A percentile compares a stretch with the other conserved stretches of the same genome.
Conservation (phyloP, 1,139 yeast genomes). For the Nakaseomyces bracarensis region DNA sequence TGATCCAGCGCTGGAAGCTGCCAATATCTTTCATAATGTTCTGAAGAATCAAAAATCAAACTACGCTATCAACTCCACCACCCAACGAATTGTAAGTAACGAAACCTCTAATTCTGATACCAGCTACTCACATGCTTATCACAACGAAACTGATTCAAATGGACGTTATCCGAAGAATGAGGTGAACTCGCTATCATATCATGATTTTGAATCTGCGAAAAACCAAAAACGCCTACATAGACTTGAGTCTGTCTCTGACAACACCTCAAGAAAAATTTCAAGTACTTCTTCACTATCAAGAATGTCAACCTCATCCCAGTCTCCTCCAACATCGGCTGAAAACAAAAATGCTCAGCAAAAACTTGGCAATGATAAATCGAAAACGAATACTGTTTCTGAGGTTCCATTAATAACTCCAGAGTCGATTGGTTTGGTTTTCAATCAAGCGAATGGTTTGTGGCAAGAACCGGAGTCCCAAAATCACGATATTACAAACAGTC, state of each 20-base stretch:
- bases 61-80: slow-evolving; percentile 11
- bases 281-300: slow-evolving; percentile 2
- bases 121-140: slow-evolving; percentile 2
- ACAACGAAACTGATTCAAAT: slow-evolving; percentile 1
- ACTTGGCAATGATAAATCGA: background rate
- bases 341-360: background rate
- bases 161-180: background rate
- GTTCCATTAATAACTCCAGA: slow-evolving; percentile 27
- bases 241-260: background rate
- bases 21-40: slow-evolving; percentile 23
- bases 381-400: slow-evolving; percentile 2
- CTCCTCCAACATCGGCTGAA: background rate
- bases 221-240: background rate
- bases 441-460: slow-evolving; percentile 27
- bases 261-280: background rate
- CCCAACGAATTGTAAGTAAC: slow-evolving; percentile 3
- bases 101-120: slow-evolving; percentile 2
- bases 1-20: slow-evolving; percentile 25
- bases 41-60: slow-evolving; percentile 22
- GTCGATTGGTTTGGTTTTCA: slow-evolving; percentile 26
- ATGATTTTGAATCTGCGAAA: background rate
- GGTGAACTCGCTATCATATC: background rate
- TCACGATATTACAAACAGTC: slow-evolving; percentile 20
- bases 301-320: slow-evolving; percentile 2
- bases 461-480: slow-evolving; percentile 19